Conservation (phyloP, 495 filamentous ascomycete genomes). For the Lichenothelia convexa region DNA sequence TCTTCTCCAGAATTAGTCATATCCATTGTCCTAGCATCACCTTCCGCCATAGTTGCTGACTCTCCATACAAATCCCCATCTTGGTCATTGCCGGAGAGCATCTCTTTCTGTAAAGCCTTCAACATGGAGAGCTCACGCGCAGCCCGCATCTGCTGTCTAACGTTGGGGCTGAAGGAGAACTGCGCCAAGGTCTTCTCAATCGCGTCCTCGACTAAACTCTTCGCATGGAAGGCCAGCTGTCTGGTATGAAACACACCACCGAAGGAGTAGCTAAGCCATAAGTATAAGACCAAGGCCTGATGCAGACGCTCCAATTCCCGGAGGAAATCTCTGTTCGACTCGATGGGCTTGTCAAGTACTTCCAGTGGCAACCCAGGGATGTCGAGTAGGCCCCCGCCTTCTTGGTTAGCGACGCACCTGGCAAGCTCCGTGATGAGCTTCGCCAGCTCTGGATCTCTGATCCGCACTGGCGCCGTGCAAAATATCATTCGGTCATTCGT, state of each 20-base stretch:
- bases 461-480: conserved; percentile 42
- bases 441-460: conserved; percentile 20
- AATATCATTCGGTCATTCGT: conserved; percentile 58
- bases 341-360: conserved; percentile 16
- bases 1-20: too few species aligned
- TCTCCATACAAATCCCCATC: too few species aligned
- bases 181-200: conserved; percentile 51
- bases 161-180: conserved; percentile 10
- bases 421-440: conserved; percentile 40
- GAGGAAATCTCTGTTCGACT: conserved; percentile 33
- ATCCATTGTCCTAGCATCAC: too few species aligned
- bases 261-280: conserved; percentile 64
- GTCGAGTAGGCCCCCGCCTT: conserved; percentile 47
- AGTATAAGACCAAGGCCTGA: conserved; percentile 62
- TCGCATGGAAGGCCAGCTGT: conserved; percentile 60
- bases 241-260: conserved; percentile 64
- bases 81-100: too few species aligned
- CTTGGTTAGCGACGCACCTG: conserved; percentile 43
- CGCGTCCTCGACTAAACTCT: conserved; percentile 54
- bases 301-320: conserved; percentile 55
- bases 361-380: conserved; percentile 24
- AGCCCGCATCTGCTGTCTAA: conserved; percentile 8
- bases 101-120: background rate
- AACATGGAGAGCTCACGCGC: conserved; percentile 4
- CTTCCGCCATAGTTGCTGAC: too few species aligned